A percentile compares a stretch with the other conserved stretches of the same genome.
phyloP scores from a whole-genome alignment of 2,329 filamentous ascomycete species.

The Trichocomaceae sp. region DNA sequence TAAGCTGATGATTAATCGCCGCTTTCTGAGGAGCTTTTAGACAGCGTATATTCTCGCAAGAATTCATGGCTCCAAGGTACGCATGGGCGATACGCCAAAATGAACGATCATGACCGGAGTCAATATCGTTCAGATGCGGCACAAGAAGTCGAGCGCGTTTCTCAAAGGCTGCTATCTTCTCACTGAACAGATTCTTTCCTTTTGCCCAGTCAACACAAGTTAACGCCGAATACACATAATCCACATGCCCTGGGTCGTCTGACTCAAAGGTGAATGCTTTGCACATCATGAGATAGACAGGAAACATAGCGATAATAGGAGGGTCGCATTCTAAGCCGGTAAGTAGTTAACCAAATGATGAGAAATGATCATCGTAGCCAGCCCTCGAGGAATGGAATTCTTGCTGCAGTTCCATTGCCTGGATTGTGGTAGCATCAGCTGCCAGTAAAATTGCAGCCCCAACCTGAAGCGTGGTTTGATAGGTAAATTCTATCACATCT shows the following conservation, averaged over 20 bases:
- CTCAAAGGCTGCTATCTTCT: background rate
- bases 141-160: background rate
- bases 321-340: background rate
- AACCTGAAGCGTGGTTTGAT: background rate
- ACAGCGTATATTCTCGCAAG: too few relatives aligned
- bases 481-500: background rate
- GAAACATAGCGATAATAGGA: background rate
- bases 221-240: slow-evolving; percentile 1
- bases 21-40: too few relatives aligned
- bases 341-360: background rate
- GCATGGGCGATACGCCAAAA: too few relatives aligned
- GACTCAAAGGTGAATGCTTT: slow-evolving; percentile 1
- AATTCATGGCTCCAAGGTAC: too few relatives aligned
- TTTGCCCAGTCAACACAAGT: slow-evolving; percentile 3
- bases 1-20: too few relatives aligned
- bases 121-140: too few relatives aligned
- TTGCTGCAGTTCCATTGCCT: background rate
- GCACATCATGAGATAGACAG: background rate
- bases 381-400: background rate
- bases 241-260: background rate
- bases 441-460: background rate
- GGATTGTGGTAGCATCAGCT: background rate
- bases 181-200: background rate
- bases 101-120: too few relatives aligned
- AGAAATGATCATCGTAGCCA: background rate